phyloP scores from a whole-genome alignment of 1,139 yeast species.

The Yamadazyma sp. region DNA sequence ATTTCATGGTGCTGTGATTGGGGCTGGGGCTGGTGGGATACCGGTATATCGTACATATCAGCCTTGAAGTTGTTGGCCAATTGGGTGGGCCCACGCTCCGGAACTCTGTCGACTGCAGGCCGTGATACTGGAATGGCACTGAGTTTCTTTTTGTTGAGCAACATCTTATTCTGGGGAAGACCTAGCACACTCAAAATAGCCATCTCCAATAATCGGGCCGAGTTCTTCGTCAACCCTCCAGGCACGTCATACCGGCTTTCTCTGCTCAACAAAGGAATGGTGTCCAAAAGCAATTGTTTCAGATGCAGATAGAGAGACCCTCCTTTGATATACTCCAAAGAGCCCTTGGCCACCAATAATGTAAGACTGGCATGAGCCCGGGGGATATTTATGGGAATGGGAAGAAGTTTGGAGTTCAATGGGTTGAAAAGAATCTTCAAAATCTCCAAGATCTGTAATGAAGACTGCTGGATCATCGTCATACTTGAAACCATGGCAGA shows the following conservation, averaged over 20 bases:
- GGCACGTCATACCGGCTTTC: conserved; percentile 57
- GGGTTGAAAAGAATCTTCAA: conserved; percentile 49
- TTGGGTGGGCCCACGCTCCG: conserved; percentile 4
- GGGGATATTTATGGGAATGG: conserved; percentile 72
- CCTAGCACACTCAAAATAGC: conserved; percentile 57
- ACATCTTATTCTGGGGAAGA: conserved; percentile 20
- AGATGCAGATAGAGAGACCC: conserved; percentile 77
- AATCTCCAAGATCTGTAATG: conserved; percentile 63
- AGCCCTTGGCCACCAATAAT: conserved; percentile 72
- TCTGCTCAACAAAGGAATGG: conserved; percentile 47
- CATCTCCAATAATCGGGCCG: conserved; percentile 55
- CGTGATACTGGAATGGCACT: conserved; percentile 23
- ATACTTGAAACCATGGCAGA: conserved; percentile 35
- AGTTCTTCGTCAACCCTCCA: conserved; percentile 59
- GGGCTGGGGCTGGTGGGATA: no score
- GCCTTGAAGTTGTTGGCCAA: background rate
- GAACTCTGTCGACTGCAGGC: conserved; percentile 22
- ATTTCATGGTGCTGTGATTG: background rate
- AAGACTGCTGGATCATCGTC: conserved; percentile 73
- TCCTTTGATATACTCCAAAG: conserved; percentile 79
- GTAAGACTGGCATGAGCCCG: conserved; percentile 69
- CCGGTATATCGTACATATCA: no score
- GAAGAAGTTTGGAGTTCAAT: conserved; percentile 42
- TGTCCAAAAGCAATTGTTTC: conserved; percentile 51
- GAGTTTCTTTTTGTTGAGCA: conserved; percentile 18